A percentile compares a stretch with the other conserved stretches of the same genome.
Evolutionary conservation across 495 filamentous ascomycete species (phyloP).

Genomic region (Collariella sp.): DNA sequence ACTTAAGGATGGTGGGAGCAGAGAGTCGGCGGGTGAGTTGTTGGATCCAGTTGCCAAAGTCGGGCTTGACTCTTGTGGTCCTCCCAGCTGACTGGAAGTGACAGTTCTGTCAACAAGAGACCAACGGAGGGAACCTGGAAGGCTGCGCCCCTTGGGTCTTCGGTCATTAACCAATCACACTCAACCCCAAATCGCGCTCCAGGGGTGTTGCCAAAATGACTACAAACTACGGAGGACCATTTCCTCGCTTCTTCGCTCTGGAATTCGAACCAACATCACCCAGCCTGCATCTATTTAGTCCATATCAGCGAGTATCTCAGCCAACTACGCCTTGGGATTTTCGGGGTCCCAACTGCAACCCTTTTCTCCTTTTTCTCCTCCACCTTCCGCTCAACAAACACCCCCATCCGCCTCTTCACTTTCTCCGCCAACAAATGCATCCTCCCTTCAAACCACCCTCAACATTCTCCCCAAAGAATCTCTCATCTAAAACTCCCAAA

Average conservation of each 20-base stretch:
- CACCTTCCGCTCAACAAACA: slow-evolving; percentile 18
- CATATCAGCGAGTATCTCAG: slow-evolving; percentile 2
- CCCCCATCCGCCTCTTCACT: slow-evolving; percentile 13
- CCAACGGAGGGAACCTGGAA: too few species aligned
- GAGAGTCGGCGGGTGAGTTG: neutral
- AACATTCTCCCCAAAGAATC: slow-evolving; percentile 21
- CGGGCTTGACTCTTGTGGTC: too few species aligned
- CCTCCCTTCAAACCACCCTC: slow-evolving; percentile 20
- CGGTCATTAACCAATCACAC: neutral
- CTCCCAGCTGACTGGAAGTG: too few species aligned
- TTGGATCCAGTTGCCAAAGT: neutral
- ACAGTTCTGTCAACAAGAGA: too few species aligned
- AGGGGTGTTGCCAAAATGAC: too few species aligned
- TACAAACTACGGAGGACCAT: too few species aligned
- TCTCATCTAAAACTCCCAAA: slow-evolving; percentile 21
- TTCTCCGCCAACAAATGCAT: slow-evolving; percentile 13
- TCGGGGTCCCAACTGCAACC: slow-evolving; percentile 13
- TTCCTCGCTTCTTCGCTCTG: too few species aligned
- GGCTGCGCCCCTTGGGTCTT: too few species aligned
- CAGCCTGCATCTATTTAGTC: too few species aligned
- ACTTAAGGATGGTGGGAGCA: neutral
- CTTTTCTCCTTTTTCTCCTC: slow-evolving; percentile 13
- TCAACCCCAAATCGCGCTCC: too few species aligned
- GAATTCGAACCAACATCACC: too few species aligned
- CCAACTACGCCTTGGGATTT: slow-evolving; percentile 11